Evolutionary conservation across 2,329 filamentous ascomycete genomes (phyloP).

Genomic region (Colletotrichum chlorophyti): DNA sequence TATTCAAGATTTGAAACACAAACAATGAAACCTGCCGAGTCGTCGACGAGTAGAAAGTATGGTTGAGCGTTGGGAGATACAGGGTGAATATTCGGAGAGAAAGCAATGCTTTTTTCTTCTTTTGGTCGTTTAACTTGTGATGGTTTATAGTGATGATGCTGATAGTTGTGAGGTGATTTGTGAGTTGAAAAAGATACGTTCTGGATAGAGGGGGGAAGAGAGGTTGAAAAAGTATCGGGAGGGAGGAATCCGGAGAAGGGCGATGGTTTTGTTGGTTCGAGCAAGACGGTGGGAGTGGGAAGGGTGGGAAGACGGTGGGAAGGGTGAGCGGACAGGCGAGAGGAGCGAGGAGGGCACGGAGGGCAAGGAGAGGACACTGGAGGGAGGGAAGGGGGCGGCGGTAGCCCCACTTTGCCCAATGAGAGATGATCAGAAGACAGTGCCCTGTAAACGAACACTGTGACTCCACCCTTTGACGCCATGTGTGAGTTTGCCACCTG

Average conservation of each 20-base stretch:
- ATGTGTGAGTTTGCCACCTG: slow-evolving; percentile 27
- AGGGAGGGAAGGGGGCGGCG: slow-evolving; percentile 5
- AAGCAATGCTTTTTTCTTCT: slow-evolving; percentile 4
- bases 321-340: slow-evolving; percentile 18
- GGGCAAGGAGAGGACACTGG: slow-evolving; percentile 20
- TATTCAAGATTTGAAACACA: slow-evolving; percentile 26
- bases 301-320: slow-evolving; percentile 17
- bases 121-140: neutral
- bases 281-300: slow-evolving; percentile 17
- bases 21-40: slow-evolving; percentile 28
- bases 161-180: neutral
- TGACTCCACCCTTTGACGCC: slow-evolving; percentile 28
- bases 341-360: slow-evolving; percentile 26
- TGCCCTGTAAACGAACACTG: slow-evolving; percentile 1
- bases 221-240: slow-evolving; percentile 26
- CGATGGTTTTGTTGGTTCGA: slow-evolving; percentile 31
- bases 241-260: slow-evolving; percentile 25
- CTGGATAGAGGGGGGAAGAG: slow-evolving; percentile 23
- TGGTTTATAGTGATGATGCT: too few species aligned
- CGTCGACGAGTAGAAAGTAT: slow-evolving; percentile 8
- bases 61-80: neutral
- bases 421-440: slow-evolving; percentile 19
- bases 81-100: neutral
- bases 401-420: slow-evolving; percentile 26
- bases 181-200: slow-evolving; percentile 8